Evolutionary conservation across 768 basidiomycete genomes (phyloP).

Genomic region (Russula griseocarnosa): DNA sequence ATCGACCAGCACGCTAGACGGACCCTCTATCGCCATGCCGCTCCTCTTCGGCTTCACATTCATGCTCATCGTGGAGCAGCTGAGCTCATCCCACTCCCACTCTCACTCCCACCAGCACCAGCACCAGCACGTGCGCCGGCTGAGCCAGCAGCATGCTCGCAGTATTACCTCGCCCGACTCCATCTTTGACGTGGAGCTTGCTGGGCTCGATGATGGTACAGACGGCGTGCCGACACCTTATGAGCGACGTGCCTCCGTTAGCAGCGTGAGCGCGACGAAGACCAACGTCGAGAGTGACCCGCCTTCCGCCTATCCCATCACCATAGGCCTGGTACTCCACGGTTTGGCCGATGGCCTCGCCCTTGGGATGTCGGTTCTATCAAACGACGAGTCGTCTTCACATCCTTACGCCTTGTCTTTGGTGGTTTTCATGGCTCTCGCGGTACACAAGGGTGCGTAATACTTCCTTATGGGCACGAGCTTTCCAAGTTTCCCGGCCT

Average conservation of each 20-base stretch:
- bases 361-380: conserved; percentile 71
- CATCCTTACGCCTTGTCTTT: conserved; percentile 55
- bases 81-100: conserved; percentile 51
- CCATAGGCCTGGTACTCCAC: conserved; percentile 83
- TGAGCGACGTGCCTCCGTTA: not conserved
- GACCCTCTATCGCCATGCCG: conserved; percentile 58
- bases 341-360: conserved; percentile 90
- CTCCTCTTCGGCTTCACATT: conserved; percentile 58
- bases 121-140: conserved; percentile 34
- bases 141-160: conserved; percentile 25
- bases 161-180: conserved; percentile 33
- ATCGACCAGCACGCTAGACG: conserved; percentile 36
- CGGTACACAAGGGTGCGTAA: conserved; percentile 78
- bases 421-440: conserved; percentile 85
- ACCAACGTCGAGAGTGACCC: conserved; percentile 20
- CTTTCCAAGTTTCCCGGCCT: too few species aligned
- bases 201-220: conserved; percentile 47
- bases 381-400: conserved; percentile 32
- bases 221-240: conserved; percentile 29
- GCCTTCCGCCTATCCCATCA: conserved; percentile 61
- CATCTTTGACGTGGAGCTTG: conserved; percentile 62
- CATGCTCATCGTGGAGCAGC: conserved; percentile 68
- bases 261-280: conserved; percentile 21
- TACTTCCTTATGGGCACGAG: not conserved
- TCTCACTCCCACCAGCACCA: conserved; percentile 50